Percentiles rank a stretch among this genome's conserved stretches.
phyloP scores from a whole-genome alignment of 1,284 basidiomycete species.

The Fomitopsis pinicola region DNA sequence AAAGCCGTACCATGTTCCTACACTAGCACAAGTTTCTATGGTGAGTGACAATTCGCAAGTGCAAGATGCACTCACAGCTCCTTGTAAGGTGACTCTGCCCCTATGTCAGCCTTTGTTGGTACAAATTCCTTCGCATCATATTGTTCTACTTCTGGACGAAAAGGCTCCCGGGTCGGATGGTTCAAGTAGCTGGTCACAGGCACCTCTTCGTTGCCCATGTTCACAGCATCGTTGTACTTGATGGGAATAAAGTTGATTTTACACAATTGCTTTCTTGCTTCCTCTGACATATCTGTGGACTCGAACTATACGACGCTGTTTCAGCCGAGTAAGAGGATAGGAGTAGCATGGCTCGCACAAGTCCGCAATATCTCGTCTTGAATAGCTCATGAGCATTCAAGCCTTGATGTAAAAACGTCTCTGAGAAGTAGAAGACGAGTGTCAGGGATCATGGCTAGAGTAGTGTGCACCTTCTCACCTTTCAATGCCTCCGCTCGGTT shows the following conservation, averaged over 20 bases:
- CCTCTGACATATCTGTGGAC: neutral
- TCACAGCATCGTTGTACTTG: neutral
- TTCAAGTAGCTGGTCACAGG: neutral
- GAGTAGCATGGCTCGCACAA: neutral
- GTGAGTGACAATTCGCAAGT: neutral
- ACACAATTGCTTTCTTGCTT: neutral
- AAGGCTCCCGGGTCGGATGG: neutral
- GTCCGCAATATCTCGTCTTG: neutral
- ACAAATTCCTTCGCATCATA: neutral
- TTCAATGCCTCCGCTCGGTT: neutral
- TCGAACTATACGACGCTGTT: neutral
- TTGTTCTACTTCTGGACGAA: neutral
- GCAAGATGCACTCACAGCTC: neutral
- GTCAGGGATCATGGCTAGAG: neutral
- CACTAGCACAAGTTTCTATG: neutral
- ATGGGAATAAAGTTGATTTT: neutral
- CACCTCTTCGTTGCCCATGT: neutral
- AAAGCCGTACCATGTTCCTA: neutral
- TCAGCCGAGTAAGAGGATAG: neutral
- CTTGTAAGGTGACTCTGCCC: neutral
- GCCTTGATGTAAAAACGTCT: neutral
- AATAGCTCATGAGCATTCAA: neutral
- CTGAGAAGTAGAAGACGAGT: neutral
- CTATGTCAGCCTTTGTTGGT: neutral
- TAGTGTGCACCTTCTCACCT: neutral